Evolutionary conservation across 2,329 filamentous ascomycete genomes (phyloP), one percentile per base, ranked within the genome.

Genomic region (Acephala macrosclerotiorum): DNA sequence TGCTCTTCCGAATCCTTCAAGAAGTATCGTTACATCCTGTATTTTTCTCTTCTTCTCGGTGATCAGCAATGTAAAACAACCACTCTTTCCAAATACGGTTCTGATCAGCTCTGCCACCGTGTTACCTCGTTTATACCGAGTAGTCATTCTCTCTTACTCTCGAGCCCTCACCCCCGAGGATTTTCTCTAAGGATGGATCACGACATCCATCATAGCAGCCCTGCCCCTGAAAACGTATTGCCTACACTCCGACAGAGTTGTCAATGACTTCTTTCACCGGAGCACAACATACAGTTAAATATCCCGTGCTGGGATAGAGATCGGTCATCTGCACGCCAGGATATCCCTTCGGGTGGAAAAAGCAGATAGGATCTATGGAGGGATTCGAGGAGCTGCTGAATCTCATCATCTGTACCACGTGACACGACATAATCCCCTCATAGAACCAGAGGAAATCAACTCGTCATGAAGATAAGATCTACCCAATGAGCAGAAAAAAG

Each of bases 391-490:
- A 26, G 14, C 18, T 59, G 59, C 59, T 16, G 29, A 22, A 65
- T 65, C 63, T 65, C 59, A 42, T 62, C 58, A 42, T 36, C 36
- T 6, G 59, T 65, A 40, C 29, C 12, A 55, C 59, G 26, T 53
- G 12, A 6, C 40, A 58, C 29, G 25, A 38, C 63, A 58, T 29
- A 33, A 42, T 38, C 26, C 12, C 29, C 26, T n/a, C 14, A 18
- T 53, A 49, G 45, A 42, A 38, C 56, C n/a, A 36, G 14, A 12
- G 47, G 2, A 14, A 18, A 22, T 53, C 49, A 53, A 53, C 26
- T 12, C 33, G 53, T 55, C 53, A 38, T 36, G 55, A 62, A 62
- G 58, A 61, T 53, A 53, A 58, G 45, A 14, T 9, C n/a, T 61
- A 25, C 16, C 63, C 42, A 61, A 65, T 62, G 22, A 26, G 9